Evolutionary conservation across 495 filamentous ascomycete genomes (phyloP).

Genomic region (Daldinia vernicosa): DNA sequence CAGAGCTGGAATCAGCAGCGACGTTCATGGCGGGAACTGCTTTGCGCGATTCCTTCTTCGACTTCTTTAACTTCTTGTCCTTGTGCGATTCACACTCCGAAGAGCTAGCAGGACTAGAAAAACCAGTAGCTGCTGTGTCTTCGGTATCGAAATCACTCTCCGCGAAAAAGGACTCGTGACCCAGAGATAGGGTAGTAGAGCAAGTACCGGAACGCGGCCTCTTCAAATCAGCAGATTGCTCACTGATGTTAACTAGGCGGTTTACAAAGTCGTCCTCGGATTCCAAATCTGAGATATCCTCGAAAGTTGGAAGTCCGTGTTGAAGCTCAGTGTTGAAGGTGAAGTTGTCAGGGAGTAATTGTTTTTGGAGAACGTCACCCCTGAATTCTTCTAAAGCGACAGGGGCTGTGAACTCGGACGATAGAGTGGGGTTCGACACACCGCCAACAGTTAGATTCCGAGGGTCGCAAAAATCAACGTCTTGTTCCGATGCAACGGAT

Average conservation of each 20-base stretch:
- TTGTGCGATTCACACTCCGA: conserved; percentile 58
- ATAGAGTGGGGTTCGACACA: conserved; percentile 58
- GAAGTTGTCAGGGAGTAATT: conserved; percentile 60
- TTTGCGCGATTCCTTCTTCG: conserved; percentile 55
- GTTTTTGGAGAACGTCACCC: conserved; percentile 60
- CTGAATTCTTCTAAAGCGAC: conserved; percentile 72
- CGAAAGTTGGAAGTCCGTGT: conserved; percentile 76
- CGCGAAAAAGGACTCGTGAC: conserved; percentile 78
- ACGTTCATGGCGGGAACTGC: conserved; percentile 56
- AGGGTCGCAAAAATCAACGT: conserved; percentile 91
- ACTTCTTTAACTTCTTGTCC: conserved; percentile 74
- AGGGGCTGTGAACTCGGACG: conserved; percentile 70
- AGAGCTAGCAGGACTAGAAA: conserved; percentile 59
- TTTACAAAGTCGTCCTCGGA: conserved; percentile 89
- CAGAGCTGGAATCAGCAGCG: conserved; percentile 53
- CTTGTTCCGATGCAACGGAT: conserved; percentile 71
- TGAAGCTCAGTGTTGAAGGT: conserved; percentile 63
- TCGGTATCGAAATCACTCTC: conserved; percentile 82
- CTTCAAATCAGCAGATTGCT: conserved; percentile 66
- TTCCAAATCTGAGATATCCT: conserved; percentile 89
- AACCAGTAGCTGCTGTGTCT: conserved; percentile 63
- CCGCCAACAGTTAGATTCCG: conserved; percentile 85
- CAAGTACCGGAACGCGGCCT: conserved; percentile 82
- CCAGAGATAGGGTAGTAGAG: conserved; percentile 68
- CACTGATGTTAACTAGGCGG: conserved; percentile 73